Conservation (phyloP, 495 filamentous ascomycete species). For the Podospora pseudocomata region DNA sequence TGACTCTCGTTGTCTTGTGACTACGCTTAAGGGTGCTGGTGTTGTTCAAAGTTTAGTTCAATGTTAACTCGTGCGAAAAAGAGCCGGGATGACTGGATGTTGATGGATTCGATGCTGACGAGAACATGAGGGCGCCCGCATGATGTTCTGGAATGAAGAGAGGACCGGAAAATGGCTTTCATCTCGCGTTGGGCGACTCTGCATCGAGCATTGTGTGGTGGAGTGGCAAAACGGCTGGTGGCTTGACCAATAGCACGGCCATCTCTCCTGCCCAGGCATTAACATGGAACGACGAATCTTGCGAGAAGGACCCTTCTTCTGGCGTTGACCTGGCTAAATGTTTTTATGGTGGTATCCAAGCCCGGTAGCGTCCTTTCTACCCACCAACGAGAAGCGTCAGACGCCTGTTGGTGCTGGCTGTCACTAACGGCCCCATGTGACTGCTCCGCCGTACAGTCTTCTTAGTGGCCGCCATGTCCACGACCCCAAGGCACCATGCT, state of each 20-base stretch:
- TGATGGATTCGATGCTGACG: too few species aligned
- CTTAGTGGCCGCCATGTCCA: neutral
- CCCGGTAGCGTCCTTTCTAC: neutral
- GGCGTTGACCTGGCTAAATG: neutral
- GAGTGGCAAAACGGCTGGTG: neutral
- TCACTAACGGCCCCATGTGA: neutral
- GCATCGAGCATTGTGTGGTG: neutral
- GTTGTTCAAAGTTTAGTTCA: too few species aligned
- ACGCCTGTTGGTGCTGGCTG: neutral
- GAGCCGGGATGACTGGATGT: too few species aligned
- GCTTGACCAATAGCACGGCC: neutral
- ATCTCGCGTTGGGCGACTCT: neutral
- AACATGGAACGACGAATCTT: neutral
- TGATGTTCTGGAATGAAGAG: neutral
- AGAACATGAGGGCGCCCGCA: too few species aligned
- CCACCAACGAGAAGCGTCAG: neutral
- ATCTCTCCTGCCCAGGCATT: neutral
- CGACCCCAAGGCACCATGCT: neutral
- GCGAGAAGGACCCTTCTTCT: neutral
- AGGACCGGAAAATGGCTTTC: neutral
- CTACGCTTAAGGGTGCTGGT: too few species aligned
- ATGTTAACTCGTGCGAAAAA: too few species aligned
- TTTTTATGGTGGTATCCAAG: neutral
- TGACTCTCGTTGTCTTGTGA: too few species aligned
- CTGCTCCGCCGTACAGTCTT: neutral